phyloP scores from a whole-genome alignment of 768 basidiomycete species.

The Psilocybe tampanensis region DNA sequence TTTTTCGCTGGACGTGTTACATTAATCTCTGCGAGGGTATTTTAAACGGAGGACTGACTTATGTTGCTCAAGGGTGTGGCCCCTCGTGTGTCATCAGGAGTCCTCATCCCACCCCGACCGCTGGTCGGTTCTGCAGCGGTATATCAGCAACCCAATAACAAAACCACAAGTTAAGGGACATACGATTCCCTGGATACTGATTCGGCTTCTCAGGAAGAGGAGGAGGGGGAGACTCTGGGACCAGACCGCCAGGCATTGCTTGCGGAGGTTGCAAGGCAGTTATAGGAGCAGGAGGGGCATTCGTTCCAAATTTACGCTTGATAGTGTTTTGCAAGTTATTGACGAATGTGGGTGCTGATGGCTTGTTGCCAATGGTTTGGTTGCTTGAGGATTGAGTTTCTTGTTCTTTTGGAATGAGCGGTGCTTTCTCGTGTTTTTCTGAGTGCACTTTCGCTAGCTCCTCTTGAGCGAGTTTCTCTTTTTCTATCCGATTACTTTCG shows the following conservation, averaged over 20 bases:
- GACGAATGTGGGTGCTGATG: not conserved
- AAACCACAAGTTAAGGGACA: not conserved
- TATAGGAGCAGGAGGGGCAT: constrained; percentile 2
- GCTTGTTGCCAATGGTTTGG: constrained; percentile 7
- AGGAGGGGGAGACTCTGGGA: not conserved
- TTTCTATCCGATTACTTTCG: constrained; percentile 39
- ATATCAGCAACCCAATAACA: too few species aligned
- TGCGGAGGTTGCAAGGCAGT: not conserved
- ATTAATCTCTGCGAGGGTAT: not conserved
- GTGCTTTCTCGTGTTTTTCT: not conserved
- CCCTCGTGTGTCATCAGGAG: constrained; percentile 3
- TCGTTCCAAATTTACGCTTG: constrained; percentile 29
- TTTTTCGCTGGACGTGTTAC: constrained; percentile 55
- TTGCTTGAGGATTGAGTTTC: constrained; percentile 8
- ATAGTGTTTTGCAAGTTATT: constrained; percentile 26
- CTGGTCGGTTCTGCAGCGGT: not conserved
- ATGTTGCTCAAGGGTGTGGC: constrained; percentile 38
- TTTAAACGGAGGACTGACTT: constrained; percentile 27
- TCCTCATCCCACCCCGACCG: not conserved
- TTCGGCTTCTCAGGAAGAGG: not conserved
- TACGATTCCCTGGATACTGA: not conserved
- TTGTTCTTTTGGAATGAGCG: not conserved
- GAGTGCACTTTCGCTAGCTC: not conserved
- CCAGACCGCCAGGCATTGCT: not conserved
- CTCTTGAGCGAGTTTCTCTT: constrained; percentile 23